Percentiles rank a stretch among this genome's conserved stretches.
Evolutionary conservation across 1,284 basidiomycete genomes (phyloP).

Genomic region (Hypsizygus ulmarius): DNA sequence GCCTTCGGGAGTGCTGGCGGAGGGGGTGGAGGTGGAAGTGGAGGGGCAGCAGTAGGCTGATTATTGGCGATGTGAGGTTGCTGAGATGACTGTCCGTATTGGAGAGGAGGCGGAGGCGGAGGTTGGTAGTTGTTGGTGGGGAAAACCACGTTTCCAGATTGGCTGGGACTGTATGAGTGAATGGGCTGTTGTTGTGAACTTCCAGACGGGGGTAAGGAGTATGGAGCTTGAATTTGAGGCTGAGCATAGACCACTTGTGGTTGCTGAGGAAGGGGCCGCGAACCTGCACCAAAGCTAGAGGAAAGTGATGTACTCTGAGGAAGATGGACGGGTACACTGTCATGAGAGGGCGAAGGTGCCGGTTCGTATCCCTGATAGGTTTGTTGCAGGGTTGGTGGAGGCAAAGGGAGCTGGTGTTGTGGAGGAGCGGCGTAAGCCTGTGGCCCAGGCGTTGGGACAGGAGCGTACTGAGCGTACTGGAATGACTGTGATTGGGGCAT

Average conservation of each 20-base stretch:
- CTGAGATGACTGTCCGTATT: slow-evolving; percentile 21
- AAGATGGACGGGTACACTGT: slow-evolving; percentile 14
- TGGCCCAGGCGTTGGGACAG: slow-evolving; percentile 21
- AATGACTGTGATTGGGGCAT: slow-evolving; percentile 31
- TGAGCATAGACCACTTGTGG: slow-evolving; percentile 38
- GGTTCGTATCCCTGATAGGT: slow-evolving; percentile 29
- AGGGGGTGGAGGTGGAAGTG: slow-evolving; percentile 22
- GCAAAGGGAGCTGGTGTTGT: slow-evolving; percentile 21
- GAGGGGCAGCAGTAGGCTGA: slow-evolving; percentile 12
- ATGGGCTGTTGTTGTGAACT: slow-evolving; percentile 24
- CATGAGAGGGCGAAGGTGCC: slow-evolving; percentile 35
- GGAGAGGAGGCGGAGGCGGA: slow-evolving; percentile 34
- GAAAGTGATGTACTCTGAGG: slow-evolving; percentile 32
- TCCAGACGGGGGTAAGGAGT: slow-evolving; percentile 33
- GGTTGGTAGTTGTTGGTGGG: slow-evolving; percentile 24
- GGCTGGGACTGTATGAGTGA: slow-evolving; percentile 30
- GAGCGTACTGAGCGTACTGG: slow-evolving; percentile 37
- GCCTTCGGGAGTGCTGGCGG: slow-evolving; percentile 21
- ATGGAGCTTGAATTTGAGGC: slow-evolving; percentile 35
- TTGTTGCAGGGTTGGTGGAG: slow-evolving; percentile 22
- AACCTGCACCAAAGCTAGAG: slow-evolving; percentile 34
- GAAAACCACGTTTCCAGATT: slow-evolving; percentile 18
- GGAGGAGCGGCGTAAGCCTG: slow-evolving; percentile 34
- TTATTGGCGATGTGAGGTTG: slow-evolving; percentile 10
- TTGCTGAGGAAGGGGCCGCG: slow-evolving; percentile 57